These are phyloP conservation scores for Lotus japonicus DNA, from an alignment of 306 rosid genomes.

Conservation along the genomic window DNA sequence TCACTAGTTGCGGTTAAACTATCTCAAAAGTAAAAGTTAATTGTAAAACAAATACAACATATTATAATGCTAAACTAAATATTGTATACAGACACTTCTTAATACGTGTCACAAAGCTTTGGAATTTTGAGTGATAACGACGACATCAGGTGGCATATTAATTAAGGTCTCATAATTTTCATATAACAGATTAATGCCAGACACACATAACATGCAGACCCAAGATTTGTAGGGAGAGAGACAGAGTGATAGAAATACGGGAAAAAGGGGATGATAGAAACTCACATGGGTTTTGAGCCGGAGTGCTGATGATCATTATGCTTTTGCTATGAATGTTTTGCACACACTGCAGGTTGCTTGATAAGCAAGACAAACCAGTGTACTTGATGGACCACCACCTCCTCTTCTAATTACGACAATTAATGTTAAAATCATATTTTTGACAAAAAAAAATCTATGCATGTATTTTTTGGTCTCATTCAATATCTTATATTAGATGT, in stretches of 20 bases:
- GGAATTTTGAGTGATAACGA: slow-evolving; percentile 38
- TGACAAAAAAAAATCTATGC: too few relatives aligned
- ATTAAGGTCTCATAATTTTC: slow-evolving; percentile 10
- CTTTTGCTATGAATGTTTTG: slow-evolving; percentile 80
- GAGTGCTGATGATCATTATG: slow-evolving; percentile 79
- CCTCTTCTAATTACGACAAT: slow-evolving; percentile 41
- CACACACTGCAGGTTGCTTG: slow-evolving; percentile 66
- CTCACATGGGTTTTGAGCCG: slow-evolving; percentile 79
- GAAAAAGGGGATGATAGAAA: slow-evolving; percentile 47
- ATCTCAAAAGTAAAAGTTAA: background rate
- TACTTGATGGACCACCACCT: slow-evolving; percentile 93
- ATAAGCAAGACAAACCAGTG: slow-evolving; percentile 74
- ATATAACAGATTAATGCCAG: slow-evolving; percentile 21
- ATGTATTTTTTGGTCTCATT: too few relatives aligned
- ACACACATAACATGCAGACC: slow-evolving; percentile 3
- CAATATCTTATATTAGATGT: too few relatives aligned
- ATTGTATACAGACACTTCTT: background rate
- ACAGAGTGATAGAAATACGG: slow-evolving; percentile 24
- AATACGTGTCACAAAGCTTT: slow-evolving; percentile 7
- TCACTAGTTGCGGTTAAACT: background rate
- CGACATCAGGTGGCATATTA: slow-evolving; percentile 29
- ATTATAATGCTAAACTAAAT: background rate
- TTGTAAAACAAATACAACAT: background rate
- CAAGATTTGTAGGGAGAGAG: slow-evolving; percentile 6
- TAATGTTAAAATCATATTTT: slow-evolving; percentile 19